Evolutionary conservation across 202 grass and related monocot species (phyloP).

Genomic region (Cymbopogon flexuosus): DNA sequence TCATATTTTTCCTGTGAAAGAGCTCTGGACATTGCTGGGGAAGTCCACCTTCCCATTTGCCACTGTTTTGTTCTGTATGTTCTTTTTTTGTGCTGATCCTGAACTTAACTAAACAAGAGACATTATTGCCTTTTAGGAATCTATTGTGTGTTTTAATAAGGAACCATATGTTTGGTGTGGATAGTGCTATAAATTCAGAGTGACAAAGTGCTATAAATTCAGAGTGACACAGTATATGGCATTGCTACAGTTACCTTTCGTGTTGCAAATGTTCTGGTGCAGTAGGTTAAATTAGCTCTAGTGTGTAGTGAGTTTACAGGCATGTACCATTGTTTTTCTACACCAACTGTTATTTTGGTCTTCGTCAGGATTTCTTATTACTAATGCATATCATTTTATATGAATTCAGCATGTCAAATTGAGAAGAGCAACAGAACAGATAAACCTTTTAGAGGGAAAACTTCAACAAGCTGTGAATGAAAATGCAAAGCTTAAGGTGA

Average conservation of each 20-base stretch:
- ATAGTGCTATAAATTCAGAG: conserved; percentile 3
- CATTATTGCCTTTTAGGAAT: background rate
- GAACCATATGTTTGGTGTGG: background rate
- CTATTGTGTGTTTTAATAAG: background rate
- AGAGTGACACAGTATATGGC: background rate
- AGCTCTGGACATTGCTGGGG: conserved; percentile 11
- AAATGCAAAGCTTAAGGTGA: conserved; percentile 88
- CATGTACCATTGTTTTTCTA: conserved; percentile 3
- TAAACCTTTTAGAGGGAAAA: conserved; percentile 76
- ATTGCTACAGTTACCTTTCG: background rate
- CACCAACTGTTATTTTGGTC: conserved; percentile 7
- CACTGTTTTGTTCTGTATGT: conserved; percentile 26
- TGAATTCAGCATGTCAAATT: conserved; percentile 69
- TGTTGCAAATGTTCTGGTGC: conserved; percentile 4
- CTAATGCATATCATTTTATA: conserved; percentile 12
- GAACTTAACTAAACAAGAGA: background rate
- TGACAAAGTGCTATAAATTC: too few relatives aligned
- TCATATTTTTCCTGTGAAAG: background rate
- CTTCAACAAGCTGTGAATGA: conserved; percentile 87
- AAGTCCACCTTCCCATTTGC: background rate
- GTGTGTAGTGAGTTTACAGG: background rate
- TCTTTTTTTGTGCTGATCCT: conserved; percentile 2
- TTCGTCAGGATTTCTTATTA: conserved; percentile 29
- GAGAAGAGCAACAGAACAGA: conserved; percentile 82
- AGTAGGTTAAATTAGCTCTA: background rate